A percentile compares a stretch with the other conserved stretches of the same genome.
Evolutionary conservation across 345 rosid species (phyloP).

Genomic region (Eucalyptus melliodora): DNA sequence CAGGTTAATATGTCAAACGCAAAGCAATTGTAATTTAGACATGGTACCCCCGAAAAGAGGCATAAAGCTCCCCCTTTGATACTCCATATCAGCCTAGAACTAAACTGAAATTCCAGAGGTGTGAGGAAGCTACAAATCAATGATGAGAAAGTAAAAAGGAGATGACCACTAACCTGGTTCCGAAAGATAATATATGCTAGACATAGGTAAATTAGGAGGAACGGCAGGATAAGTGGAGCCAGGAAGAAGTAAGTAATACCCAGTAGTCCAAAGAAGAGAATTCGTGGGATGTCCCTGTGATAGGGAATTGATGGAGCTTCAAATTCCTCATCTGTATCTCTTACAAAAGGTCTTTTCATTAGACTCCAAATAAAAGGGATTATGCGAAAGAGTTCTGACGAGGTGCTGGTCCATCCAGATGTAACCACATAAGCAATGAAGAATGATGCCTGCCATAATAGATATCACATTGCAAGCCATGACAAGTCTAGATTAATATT

Average conservation of each 20-base stretch:
- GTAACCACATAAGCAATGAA: constrained; percentile 93
- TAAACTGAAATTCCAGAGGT: not conserved
- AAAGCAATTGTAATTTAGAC: not conserved
- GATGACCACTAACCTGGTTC: constrained; percentile 54
- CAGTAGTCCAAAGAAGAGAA: constrained; percentile 84
- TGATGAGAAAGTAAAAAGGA: not conserved
- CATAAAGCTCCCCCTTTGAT: not conserved
- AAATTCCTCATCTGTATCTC: constrained; percentile 33
- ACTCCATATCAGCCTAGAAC: not conserved
- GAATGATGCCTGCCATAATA: constrained; percentile 53
- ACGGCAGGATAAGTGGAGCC: constrained; percentile 90
- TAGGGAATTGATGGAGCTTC: constrained; percentile 68
- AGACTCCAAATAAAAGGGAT: constrained; percentile 54
- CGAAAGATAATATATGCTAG: constrained; percentile 75
- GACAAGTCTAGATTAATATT: not conserved
- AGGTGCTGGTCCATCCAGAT: constrained; percentile 88
- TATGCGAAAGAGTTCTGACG: constrained; percentile 80
- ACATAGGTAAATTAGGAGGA: constrained; percentile 73
- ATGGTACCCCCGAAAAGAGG: not conserved
- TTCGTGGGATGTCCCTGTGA: constrained; percentile 75
- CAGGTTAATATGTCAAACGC: not conserved
- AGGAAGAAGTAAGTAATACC: constrained; percentile 89
- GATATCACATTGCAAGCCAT: not conserved
- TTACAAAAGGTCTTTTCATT: constrained; percentile 35
- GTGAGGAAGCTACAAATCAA: not conserved